phyloP scores from a whole-genome alignment of 345 rosid species.

The Nasturtium officinale region DNA sequence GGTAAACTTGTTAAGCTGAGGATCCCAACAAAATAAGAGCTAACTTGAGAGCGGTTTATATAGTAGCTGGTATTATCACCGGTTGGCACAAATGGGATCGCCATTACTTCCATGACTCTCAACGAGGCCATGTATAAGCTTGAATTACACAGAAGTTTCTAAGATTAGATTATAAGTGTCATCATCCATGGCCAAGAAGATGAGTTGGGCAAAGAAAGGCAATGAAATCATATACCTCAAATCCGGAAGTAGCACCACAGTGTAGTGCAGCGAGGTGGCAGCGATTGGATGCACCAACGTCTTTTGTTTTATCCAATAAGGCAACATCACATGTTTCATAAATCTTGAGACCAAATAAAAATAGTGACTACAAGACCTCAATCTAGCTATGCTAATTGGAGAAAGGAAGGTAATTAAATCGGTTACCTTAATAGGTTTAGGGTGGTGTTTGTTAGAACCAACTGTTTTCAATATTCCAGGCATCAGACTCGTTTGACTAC shows the following conservation, averaged over 20 bases:
- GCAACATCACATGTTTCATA: slow-evolving; percentile 79
- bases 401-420: too few species aligned
- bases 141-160: background rate
- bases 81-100: slow-evolving; percentile 53
- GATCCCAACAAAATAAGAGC: too few species aligned
- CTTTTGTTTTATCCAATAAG: slow-evolving; percentile 64
- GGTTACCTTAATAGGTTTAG: slow-evolving; percentile 87
- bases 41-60: slow-evolving; percentile 62
- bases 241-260: slow-evolving; percentile 94
- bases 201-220: background rate
- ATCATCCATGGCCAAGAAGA: too few species aligned
- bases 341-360: slow-evolving; percentile 50
- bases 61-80: slow-evolving; percentile 61
- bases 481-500: slow-evolving; percentile 76
- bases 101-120: slow-evolving; percentile 53
- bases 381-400: background rate
- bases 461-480: slow-evolving; percentile 81
- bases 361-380: background rate
- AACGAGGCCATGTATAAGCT: slow-evolving; percentile 41
- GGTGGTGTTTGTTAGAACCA: slow-evolving; percentile 86
- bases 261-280: slow-evolving; percentile 73
- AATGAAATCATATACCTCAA: slow-evolving; percentile 63
- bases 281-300: slow-evolving; percentile 77
- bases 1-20: background rate
- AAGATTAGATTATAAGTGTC: too few species aligned